Base-by-base conservation (phyloP, 257 asterid species). In the Lycium barbarum region DNA sequence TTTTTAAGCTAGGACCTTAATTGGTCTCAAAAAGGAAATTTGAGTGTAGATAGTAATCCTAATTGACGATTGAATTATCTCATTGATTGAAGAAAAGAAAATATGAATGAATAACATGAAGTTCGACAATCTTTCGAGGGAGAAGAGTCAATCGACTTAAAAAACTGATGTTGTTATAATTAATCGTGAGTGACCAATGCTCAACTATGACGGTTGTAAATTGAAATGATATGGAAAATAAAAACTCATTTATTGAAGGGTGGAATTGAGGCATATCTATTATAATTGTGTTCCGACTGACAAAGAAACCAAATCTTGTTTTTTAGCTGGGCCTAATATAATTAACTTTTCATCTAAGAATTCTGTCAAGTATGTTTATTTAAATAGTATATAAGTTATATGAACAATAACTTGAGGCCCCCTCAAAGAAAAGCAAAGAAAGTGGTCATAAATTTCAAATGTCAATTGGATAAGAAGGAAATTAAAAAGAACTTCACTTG, bases 401-500 rank as follows among this genome's bases (percentile, higher is more conserved):
- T 55, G 18, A 12, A 55, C 45, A 66, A 66, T 33, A 66, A 12
- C 72, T 66, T 26, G 4, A 33, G 8, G 26, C 11, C 49, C 49
- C 9, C 74, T 67, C 20, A 67, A 67, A 66, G 47, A 35, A 66
- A 33, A 66, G 73, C 7, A 2, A 22, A 47, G 58, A 20, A 12
- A 47, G 0, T 72, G 4, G 58, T n/a, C 38, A 73, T 45, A 45
- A 73, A 45, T 45, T 22, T 73, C 11, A 45, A 73, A 10, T 45
- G 6, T 73, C 38, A 45, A 45, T 45, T 47, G 81, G 38, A 74
- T 49, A 74, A 74, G 62, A 47, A 49, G 57, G 81, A 49, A 74
- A 47, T 33, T 20, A 49, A 47, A 38, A 74, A 49, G 8, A 38
- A 73, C 6, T 47, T 45, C 59, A 45, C 40, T n/a, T 8, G 81